Evolutionary conservation across 345 rosid species (phyloP), one percentile per base, ranked within the genome.

Genomic region (Turnera subulata): DNA sequence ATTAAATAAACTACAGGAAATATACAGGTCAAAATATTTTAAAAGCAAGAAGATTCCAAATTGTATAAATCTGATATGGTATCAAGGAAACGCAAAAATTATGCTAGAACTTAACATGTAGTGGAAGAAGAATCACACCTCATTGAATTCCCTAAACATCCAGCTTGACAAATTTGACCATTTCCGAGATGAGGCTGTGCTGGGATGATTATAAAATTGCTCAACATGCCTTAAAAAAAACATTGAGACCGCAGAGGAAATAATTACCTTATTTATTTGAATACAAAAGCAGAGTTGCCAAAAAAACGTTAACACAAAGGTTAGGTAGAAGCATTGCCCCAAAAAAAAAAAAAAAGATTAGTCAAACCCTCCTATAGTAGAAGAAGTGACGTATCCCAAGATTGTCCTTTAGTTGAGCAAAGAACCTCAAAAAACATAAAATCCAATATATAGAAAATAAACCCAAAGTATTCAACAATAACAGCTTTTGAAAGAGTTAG

Each of bases 141-240:
- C 97, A 63, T 90, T 90, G 67, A 84, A 94, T 76, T 94, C 99
- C 78, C 99, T 82, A 71, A 82, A 86, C 50, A 88, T 84, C 99
- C 99, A 94, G 56, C 72, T 88, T 46, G 99, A 86, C 80, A 90
- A 77, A 79, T 94, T 94, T 59, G 97, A 94, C 99, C 99, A 90
- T 78, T 95, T 83, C 65, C 85, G 82, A 64, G 97, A 90, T 22
- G 93, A 90, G 66, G 99, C 99, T 10, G 97, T 86, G 74, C 89
- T 86, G 37, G 99, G 97, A 80, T 90, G 96, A 75, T 94, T 83
- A 73, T 88, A 94, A 59, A 94, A 88, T 67, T 94, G 97, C 66
- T 90, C 99, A 62, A 96, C 99, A 60, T 94, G 99, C 78, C 90
- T 81, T 62, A 94, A 68, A 77, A 94, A 94, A 64, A 40, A 94